Percentiles rank a stretch among this genome's conserved stretches.
Conservation (phyloP, 164 flowering plant genomes). For the Kalanchoe fedtschenkoi region DNA sequence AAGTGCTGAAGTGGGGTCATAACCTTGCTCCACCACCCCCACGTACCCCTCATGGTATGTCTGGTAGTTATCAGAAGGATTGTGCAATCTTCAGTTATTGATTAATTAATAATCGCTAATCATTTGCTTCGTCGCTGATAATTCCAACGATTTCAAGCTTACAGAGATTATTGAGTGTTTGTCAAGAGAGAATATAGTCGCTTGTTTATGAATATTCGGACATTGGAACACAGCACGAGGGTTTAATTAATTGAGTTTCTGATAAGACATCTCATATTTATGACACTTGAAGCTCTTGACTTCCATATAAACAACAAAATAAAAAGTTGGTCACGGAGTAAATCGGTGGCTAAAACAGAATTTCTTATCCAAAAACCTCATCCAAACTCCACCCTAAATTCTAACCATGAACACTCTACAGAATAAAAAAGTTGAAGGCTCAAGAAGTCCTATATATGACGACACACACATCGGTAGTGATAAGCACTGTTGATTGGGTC, state of each 20-base stretch:
- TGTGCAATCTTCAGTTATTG: not conserved
- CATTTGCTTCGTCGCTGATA: too few species aligned
- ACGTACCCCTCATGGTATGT: not conserved
- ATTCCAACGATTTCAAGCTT: too few species aligned
- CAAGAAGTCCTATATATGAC: slow-evolving; percentile 31
- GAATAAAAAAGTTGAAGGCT: not conserved
- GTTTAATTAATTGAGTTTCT: not conserved
- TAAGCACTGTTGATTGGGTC: slow-evolving; percentile 88
- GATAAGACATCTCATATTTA: not conserved
- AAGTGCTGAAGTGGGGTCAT: not conserved
- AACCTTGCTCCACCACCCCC: too few species aligned
- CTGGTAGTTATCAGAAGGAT: not conserved
- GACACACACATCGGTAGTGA: slow-evolving; percentile 90
- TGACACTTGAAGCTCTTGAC: not conserved
- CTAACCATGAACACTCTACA: not conserved
- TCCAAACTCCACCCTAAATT: not conserved
- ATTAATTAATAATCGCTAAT: not conserved
- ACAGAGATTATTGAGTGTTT: too few species aligned
- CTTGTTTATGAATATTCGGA: too few species aligned
- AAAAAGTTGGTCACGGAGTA: not conserved
- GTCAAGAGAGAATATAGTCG: too few species aligned
- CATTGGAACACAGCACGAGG: not conserved
- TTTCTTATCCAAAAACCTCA: slow-evolving; percentile 1
- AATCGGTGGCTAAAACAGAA: not conserved
- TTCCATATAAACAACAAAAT: not conserved